These are phyloP conservation scores for Yarrowia keelungensis DNA, from an alignment of 805 yeast genomes.

Conservation along the genomic window DNA sequence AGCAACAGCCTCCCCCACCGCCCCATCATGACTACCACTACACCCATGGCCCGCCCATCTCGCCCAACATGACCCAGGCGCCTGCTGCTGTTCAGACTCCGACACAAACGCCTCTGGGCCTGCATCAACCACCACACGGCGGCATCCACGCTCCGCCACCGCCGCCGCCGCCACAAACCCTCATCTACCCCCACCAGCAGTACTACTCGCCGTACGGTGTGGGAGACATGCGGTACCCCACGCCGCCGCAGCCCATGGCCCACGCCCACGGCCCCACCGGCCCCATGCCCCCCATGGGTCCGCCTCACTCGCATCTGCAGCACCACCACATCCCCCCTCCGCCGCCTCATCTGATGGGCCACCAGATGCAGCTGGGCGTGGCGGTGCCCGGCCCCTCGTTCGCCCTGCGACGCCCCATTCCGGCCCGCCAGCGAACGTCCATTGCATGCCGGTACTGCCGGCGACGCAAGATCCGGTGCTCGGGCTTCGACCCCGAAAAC, in stretches of 20 bases:
- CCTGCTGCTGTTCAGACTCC: constrained; percentile 13
- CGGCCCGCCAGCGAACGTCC: constrained; percentile 47
- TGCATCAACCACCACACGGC: constrained; percentile 13
- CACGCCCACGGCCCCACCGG: constrained; percentile 5
- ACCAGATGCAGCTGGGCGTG: constrained; percentile 20
- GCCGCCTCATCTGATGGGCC: constrained; percentile 24
- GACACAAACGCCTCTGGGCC: constrained; percentile 4
- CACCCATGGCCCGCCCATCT: constrained; percentile 23
- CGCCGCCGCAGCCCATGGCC: constrained; percentile 32
- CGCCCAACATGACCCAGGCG: constrained; percentile 18
- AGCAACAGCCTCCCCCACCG: not conserved
- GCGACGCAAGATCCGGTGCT: constrained; percentile 49
- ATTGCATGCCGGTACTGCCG: constrained; percentile 49
- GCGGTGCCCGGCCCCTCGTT: constrained; percentile 22
- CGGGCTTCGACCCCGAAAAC: constrained; percentile 47
- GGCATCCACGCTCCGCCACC: constrained; percentile 16
- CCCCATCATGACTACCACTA: constrained; percentile 24
- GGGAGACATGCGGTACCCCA: constrained; percentile 31
- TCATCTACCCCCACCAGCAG: constrained; percentile 30
- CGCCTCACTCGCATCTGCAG: constrained; percentile 25
- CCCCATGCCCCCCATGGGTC: constrained; percentile 28
- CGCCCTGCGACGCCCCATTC: constrained; percentile 31
- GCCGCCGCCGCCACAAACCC: constrained; percentile 27
- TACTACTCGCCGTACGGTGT: constrained; percentile 23
- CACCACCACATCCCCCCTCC: constrained; percentile 27